Base-by-base conservation (phyloP, 2,329 filamentous ascomycete genomes). In the Trichoderma semiorbis region DNA sequence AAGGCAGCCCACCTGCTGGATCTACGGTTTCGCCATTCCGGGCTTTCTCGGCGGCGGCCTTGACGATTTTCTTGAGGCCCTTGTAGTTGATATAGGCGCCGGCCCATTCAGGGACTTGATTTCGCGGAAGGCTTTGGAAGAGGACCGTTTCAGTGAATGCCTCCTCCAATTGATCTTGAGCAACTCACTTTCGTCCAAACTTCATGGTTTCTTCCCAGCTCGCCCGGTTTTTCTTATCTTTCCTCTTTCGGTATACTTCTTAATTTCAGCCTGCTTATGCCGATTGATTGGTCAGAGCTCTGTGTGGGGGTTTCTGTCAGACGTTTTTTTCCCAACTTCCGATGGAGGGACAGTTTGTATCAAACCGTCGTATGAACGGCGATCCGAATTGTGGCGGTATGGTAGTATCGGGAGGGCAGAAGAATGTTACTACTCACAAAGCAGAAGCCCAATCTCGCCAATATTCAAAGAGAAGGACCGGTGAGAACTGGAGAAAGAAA, bases 41-140 rank as follows among this genome's bases (percentile, higher is more conserved):
- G 16, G 85, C 85, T 73, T 89, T 88, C 74, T 88, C 85, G 72
- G 90, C 87, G 39, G 92, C 91, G 14, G 91, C 89, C 77, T 97
- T 98, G 84, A 99, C 95, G 75, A 98, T 89, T 85, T 96, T 97
- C 87, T 99, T 99, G 77, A 98, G 85, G 76, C 91, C 90, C 80
- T 95, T 96, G 85, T 97, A 97, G 83, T 96, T 90, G 84, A 96
- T 95, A 80, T 97, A 97, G 36, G 87, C 91, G 71, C 90, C 86
- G 68, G 92, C 91, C 93, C 93, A 97, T 83, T 95, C 93, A 62
- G 93, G 93, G 78, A 96, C 93, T 83, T 95, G 92, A 79, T 95
- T 94, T 62, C 92, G 90, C 21, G 93, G 89, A 70, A 97, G 86
- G 79, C 89, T 69, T 69, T 71, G 64, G 39, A 39, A 58, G 47